phyloP scores from a whole-genome alignment of 1,284 basidiomycete genomes.

The Bondarzewia mesenterica region DNA sequence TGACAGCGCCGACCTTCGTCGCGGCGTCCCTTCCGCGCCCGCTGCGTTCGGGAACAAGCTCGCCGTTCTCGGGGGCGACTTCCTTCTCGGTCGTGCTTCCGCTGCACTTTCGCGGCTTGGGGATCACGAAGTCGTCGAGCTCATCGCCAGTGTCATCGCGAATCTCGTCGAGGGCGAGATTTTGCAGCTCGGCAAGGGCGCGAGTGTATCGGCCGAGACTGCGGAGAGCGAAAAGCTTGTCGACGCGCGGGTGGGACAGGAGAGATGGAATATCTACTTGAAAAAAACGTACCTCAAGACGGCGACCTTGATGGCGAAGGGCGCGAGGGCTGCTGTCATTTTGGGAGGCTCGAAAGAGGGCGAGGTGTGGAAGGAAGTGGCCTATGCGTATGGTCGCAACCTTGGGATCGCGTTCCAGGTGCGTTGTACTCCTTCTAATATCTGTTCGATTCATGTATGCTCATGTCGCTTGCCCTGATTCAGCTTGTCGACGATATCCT shows the following conservation, averaged over 20 bases:
- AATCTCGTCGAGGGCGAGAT: constrained; percentile 98
- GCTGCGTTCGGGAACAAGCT: constrained; percentile 93
- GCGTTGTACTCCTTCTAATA: constrained; percentile 18
- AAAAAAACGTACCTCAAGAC: constrained; percentile 96
- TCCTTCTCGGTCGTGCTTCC: constrained; percentile 87
- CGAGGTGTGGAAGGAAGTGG: constrained; percentile 86
- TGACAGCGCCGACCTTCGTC: constrained; percentile 77
- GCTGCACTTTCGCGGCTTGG: constrained; percentile 85
- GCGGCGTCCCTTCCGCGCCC: constrained; percentile 81
- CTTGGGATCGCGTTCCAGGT: constrained; percentile 95
- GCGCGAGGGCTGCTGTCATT: constrained; percentile 81
- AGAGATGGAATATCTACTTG: constrained; percentile 84
- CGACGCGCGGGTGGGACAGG: constrained; percentile 22
- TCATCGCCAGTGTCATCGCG: constrained; percentile 87
- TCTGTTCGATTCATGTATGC: neutral
- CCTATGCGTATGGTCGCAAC: constrained; percentile 88
- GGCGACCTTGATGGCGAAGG: constrained; percentile 93
- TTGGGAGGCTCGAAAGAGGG: constrained; percentile 81
- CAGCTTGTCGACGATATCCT: constrained; percentile 92
- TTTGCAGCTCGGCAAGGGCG: constrained; percentile 67
- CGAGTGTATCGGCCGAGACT: constrained; percentile 11
- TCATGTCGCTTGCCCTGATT: neutral
- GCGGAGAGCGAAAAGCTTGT: constrained; percentile 22
- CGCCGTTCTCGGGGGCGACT: constrained; percentile 91
- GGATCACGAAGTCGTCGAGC: constrained; percentile 83